These are phyloP conservation scores for Arthromyces matolae DNA, from an alignment of 768 basidiomycete species.

Conservation along the genomic window DNA sequence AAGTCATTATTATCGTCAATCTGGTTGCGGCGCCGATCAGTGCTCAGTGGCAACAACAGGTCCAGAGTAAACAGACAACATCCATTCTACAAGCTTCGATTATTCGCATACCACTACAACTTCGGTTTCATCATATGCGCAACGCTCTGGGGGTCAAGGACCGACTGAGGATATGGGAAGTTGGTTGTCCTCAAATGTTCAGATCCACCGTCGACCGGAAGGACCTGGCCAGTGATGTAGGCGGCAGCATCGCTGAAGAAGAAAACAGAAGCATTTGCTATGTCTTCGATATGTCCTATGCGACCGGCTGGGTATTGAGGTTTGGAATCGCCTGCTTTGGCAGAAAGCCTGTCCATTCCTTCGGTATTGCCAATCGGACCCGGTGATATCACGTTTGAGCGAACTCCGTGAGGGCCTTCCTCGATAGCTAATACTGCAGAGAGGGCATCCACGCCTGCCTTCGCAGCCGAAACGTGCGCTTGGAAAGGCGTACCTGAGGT, in stretches of 20 bases:
- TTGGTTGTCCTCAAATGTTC: conserved; percentile 47
- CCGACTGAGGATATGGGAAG: conserved; percentile 60
- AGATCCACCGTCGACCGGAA: conserved; percentile 65
- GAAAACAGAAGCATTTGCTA: conserved; percentile 72
- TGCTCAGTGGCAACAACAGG: neutral
- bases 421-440: conserved; percentile 86
- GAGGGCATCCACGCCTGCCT: conserved; percentile 89
- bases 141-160: conserved; percentile 57
- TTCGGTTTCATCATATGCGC: conserved; percentile 49
- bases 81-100: neutral
- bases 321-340: conserved; percentile 22
- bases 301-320: conserved; percentile 41
- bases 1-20: neutral
- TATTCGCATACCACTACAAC: conserved; percentile 22
- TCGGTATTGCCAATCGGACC: conserved; percentile 82
- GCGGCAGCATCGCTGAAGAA: conserved; percentile 79
- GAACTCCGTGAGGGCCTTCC: conserved; percentile 92
- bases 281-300: conserved; percentile 53
- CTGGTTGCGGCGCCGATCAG: conserved; percentile 8
- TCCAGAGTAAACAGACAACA: conserved; percentile 8
- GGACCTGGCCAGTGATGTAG: conserved; percentile 73
- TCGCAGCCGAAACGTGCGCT: conserved; percentile 92
- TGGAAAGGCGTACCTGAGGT: conserved; percentile 72
- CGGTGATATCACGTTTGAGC: conserved; percentile 83
- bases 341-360: conserved; percentile 30